Conservation (phyloP, 2,329 filamentous ascomycete species). For the Talaromyces sp. region DNA sequence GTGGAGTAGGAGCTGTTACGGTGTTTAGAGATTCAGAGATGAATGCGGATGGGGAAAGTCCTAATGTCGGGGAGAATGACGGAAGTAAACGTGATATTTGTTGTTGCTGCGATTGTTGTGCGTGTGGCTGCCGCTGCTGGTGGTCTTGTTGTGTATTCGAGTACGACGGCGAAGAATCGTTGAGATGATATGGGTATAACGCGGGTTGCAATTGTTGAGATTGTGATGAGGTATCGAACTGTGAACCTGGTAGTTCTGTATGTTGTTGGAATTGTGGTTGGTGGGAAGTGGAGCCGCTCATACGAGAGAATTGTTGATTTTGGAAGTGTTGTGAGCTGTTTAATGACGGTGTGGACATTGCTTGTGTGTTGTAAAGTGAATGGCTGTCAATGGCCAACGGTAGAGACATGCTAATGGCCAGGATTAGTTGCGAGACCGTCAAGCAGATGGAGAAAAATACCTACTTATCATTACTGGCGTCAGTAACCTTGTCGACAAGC, state of each 20-base stretch:
- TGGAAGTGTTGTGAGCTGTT: conserved; percentile 15
- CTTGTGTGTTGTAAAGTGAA: conserved; percentile 16
- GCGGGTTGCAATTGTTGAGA: conserved; percentile 2
- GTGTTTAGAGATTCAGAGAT: conserved; percentile 28
- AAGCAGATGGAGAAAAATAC: conserved; percentile 12
- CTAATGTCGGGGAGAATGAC: conserved; percentile 42
- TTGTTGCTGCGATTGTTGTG: neutral
- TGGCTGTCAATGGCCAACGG: conserved; percentile 13
- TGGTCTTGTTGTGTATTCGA: conserved; percentile 7
- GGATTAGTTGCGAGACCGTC: neutral
- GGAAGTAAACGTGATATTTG: conserved; percentile 19
- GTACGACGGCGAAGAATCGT: conserved; percentile 16
- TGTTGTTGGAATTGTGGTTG: conserved; percentile 4
- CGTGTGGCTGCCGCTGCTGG: conserved; percentile 9
- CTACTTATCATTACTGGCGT: conserved; percentile 56
- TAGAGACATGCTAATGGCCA: conserved; percentile 16
- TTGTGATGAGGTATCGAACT: conserved; percentile 1
- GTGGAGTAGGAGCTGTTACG: conserved; percentile 29
- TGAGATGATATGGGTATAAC: conserved; percentile 8
- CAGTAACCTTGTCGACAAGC: conserved; percentile 63
- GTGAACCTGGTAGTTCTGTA: conserved; percentile 9
- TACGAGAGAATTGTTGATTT: conserved; percentile 3
- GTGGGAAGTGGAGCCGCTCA: neutral
- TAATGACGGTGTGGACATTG: conserved; percentile 13
- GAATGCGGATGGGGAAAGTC: conserved; percentile 33